These are phyloP conservation scores for Colletotrichum lindemuthianum DNA, from an alignment of 2,329 filamentous ascomycete genomes.

Conservation along the genomic window DNA sequence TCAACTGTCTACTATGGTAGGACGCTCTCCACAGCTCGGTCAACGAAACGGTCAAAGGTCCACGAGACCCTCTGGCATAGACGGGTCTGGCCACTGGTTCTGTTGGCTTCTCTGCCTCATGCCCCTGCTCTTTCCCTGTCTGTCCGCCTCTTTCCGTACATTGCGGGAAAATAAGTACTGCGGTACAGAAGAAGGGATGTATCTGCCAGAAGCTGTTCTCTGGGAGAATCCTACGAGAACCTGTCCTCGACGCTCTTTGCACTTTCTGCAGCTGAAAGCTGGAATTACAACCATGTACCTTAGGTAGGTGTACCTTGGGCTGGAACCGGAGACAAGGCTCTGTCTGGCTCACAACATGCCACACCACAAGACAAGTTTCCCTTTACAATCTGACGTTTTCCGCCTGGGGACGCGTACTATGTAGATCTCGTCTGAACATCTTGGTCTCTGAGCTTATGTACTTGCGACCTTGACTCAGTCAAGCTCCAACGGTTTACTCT, in stretches of 20 bases:
- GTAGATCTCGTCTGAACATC: not conserved
- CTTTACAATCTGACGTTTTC: not conserved
- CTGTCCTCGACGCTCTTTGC: not conserved
- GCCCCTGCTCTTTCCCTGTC: too few relatives aligned
- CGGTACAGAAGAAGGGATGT: too few relatives aligned
- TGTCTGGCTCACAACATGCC: not conserved
- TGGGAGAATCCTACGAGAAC: not conserved
- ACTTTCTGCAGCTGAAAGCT: constrained; percentile 6
- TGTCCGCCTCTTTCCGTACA: too few relatives aligned
- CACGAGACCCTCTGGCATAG: not conserved
- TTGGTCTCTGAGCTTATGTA: not conserved
- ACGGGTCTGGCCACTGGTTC: not conserved
- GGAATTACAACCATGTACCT: too few relatives aligned
- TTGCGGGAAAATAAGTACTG: too few relatives aligned
- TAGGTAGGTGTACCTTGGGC: not conserved
- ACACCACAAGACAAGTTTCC: constrained; percentile 31
- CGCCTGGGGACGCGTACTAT: not conserved
- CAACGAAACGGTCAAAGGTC: constrained; percentile 28
- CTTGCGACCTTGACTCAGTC: too few relatives aligned
- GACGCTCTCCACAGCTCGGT: constrained; percentile 30
- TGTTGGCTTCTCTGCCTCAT: too few relatives aligned
- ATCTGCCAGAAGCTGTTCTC: not conserved
- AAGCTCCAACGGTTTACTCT: too few relatives aligned
- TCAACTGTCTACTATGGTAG: not conserved
- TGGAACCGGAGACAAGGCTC: not conserved